Percentiles rank a stretch among this genome's conserved stretches.
Evolutionary conservation across 495 filamentous ascomycete genomes (phyloP).

Genomic region (Podospora fimiseda): DNA sequence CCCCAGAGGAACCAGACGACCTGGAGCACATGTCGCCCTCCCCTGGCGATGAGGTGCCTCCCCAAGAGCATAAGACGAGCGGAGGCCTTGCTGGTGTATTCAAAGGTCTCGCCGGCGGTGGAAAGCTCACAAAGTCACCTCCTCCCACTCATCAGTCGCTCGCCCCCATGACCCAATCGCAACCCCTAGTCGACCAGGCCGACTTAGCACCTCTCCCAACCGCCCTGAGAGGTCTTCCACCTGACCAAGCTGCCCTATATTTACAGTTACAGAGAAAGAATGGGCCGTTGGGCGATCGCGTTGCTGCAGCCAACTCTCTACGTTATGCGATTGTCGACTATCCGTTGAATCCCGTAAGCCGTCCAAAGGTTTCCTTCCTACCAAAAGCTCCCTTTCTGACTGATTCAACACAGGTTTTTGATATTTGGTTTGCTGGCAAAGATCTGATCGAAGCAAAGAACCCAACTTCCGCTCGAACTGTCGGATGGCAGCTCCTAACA

Average conservation of each 20-base stretch:
- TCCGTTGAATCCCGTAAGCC: constrained; percentile 46
- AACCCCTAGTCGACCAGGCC: constrained; percentile 26
- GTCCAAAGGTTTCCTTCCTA: background rate
- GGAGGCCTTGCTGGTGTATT: constrained; percentile 52
- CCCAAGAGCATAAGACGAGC: constrained; percentile 41
- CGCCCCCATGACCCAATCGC: constrained; percentile 15
- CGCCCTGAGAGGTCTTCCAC: constrained; percentile 29
- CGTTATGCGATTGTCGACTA: constrained; percentile 50
- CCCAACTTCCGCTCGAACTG: constrained; percentile 44
- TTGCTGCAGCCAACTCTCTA: constrained; percentile 51
- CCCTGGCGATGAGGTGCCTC: constrained; percentile 46
- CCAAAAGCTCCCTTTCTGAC: constrained; percentile 4
- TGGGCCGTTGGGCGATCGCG: constrained; percentile 43
- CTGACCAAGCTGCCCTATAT: constrained; percentile 39
- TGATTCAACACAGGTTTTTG: constrained; percentile 27
- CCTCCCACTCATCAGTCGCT: constrained; percentile 23
- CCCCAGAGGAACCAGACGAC: constrained; percentile 29
- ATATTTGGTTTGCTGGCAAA: constrained; percentile 59
- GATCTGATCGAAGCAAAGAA: constrained; percentile 56
- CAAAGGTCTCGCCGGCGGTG: constrained; percentile 46
- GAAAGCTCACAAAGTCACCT: constrained; percentile 39
- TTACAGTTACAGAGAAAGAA: constrained; percentile 41
- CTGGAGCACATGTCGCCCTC: constrained; percentile 47
- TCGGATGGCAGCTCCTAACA: constrained; percentile 57
- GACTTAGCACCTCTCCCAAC: constrained; percentile 18